Evolutionary conservation across 306 rosid genomes (phyloP), one percentile per base, ranked within the genome.

Genomic region (Pueraria montana): DNA sequence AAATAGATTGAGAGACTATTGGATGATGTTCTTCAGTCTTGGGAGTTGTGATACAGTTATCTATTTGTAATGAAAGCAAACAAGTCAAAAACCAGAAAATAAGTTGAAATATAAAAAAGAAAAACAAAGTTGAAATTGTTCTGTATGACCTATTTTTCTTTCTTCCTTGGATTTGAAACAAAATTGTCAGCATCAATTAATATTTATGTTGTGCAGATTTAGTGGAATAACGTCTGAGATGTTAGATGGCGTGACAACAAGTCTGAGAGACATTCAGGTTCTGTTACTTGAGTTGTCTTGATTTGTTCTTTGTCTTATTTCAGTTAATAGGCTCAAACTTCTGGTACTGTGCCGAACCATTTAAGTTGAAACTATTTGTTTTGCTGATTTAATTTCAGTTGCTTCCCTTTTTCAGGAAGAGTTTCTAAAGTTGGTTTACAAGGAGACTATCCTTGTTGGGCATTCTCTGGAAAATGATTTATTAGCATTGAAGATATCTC

Each of bases 401-500:
- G 77, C 86, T 82, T 89, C 56, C 83, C 40, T 36, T 88, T 49
- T 82, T 82, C 90, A 96, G 98, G 92, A 87, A 85, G 90, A 87
- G 74, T 89, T 96, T 86, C 86, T 82, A 71, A 89, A 94, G 84
- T 86, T 94, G 87, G 98, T 94, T 91, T 84, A 85, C 89, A 89
- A 86, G 77, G 99, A 90, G 89, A 94, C 99, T 38, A 58, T 96
- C 76, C 82, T 96, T 43, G 94, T 94, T 79, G 99, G 99, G 40
- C 99, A 96, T 88, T 96, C 99, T 14, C 61, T 92, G 89, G 99
- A 96, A 84, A 96, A 96, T 84, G 99, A 96, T 86, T 87, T 96
- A 64, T 80, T 92, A 62, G 97, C 99, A 67, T 84, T 96, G 84
- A 96, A 92, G 89, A 91, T 92, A 70, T 83, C 89, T 61, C 99